Evolutionary conservation across 2,329 filamentous ascomycete species (phyloP).

Genomic region (Aspergillus sp.): DNA sequence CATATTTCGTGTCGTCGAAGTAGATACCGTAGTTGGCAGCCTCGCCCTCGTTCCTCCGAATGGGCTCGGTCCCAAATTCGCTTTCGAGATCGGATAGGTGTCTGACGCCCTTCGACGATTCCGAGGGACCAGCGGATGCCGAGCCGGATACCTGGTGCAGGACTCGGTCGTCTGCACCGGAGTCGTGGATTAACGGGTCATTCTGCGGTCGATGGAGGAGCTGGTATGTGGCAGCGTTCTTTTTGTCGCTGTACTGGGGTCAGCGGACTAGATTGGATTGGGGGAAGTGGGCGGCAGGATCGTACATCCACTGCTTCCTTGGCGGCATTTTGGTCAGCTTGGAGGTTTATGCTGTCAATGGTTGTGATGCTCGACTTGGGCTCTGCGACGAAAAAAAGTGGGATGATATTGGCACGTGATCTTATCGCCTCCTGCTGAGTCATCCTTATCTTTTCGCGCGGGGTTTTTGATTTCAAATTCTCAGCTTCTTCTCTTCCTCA

Average conservation of each 20-base stretch:
- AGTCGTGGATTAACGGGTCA: conserved; percentile 93
- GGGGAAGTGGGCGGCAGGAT: no score
- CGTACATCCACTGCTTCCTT: conserved; percentile 66
- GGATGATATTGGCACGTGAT: no score
- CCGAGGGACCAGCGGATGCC: conserved; percentile 14
- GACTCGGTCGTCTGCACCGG: conserved; percentile 79
- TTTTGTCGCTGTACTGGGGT: conserved; percentile 60
- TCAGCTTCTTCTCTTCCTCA: conserved; percentile 9
- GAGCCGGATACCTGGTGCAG: conserved; percentile 57
- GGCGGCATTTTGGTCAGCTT: conserved; percentile 55
- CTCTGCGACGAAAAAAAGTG: conserved; percentile 17
- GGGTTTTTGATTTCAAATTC: conserved; percentile 6
- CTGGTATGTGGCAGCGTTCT: conserved; percentile 82
- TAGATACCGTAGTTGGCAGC: conserved; percentile 89
- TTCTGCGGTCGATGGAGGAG: conserved; percentile 94
- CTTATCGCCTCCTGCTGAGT: no score
- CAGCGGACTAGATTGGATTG: no score
- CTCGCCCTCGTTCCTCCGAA: conserved; percentile 88
- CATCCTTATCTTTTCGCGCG: conserved; percentile 21
- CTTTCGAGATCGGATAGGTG: conserved; percentile 67
- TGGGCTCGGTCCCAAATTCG: conserved; percentile 56
- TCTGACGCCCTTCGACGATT: conserved; percentile 40
- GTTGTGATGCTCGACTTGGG: no score
- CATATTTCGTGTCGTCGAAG: conserved; percentile 90
- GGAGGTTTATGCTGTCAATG: no score